phyloP scores from a whole-genome alignment of 345 rosid genomes.

The Arabis hirsuta region DNA sequence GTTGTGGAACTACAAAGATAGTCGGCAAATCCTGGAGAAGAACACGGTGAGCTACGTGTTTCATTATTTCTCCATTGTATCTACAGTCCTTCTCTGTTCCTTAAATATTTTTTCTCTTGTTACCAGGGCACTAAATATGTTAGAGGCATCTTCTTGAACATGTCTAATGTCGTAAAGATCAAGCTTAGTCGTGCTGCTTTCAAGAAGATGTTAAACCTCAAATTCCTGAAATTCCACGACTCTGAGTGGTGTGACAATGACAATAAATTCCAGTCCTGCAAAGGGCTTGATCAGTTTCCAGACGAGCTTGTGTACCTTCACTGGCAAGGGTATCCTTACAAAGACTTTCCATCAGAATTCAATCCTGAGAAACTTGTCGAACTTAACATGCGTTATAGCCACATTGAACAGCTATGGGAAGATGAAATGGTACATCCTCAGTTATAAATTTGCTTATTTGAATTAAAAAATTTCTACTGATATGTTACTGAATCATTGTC shows the following conservation, averaged over 20 bases:
- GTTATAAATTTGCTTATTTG: not conserved
- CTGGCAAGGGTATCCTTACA: conserved; percentile 43
- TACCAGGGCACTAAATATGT: conserved; percentile 41
- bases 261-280: not conserved
- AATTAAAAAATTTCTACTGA: not conserved
- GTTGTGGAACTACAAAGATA: conserved; percentile 45
- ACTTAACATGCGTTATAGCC: conserved; percentile 30
- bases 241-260: conserved; percentile 9
- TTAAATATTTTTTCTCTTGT: not conserved
- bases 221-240: conserved; percentile 41
- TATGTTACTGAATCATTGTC: not conserved
- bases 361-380: conserved; percentile 34
- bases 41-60: not conserved
- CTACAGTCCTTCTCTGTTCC: not conserved
- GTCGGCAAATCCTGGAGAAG: conserved; percentile 19
- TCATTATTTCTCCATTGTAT: not conserved
- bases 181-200: conserved; percentile 33
- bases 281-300: conserved; percentile 31
- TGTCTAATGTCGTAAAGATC: conserved; percentile 24
- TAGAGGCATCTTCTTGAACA: conserved; percentile 43
- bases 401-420: conserved; percentile 43
- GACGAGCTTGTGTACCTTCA: conserved; percentile 40
- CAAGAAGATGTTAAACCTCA: conserved; percentile 40
- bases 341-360: conserved; percentile 36
- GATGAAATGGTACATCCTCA: conserved; percentile 25